Base-by-base conservation (phyloP, 176 grass and related monocot species). In the Carex myosuroides region DNA sequence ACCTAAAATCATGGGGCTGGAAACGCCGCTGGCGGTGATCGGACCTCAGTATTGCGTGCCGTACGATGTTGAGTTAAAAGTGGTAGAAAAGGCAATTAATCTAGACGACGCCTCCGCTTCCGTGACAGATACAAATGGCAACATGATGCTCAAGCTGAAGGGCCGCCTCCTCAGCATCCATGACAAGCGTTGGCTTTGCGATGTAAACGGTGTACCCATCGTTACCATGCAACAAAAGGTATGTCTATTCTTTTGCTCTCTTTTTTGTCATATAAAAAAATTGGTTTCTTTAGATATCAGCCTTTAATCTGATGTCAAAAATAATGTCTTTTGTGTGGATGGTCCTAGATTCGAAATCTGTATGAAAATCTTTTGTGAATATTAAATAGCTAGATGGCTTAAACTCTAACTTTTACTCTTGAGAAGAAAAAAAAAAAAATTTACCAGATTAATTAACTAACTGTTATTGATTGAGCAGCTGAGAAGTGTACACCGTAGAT, bases 31-130 rank as follows among this genome's bases (percentile, higher is more conserved):
- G 58, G 30, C 17, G 37, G 90, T 92, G 52, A 85, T 95, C 17
- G 80, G 82, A 61, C 65, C 7, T 22, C 72, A 86, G 57, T 92
- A 82, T 85, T 95, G 93, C 24, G 22, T 60, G 63, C 65, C 82
- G 10, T 86, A 55, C 17, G 70, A 63, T 9, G 88, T 86, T 48
- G 82, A 81, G 52, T 83, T 95, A 48, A 79, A 64, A 48, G 79
- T 92, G 69, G 86, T 87, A 20, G 92, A 88, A 87, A 89, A 70
- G 26, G 57, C 46, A 2, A 29, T 92, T 54, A 88, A 78, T 81
- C 0, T 66, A 50, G 76, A 83, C 1, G 87, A 80, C 5, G 87
- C 13, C 52, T 84, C 90, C 53, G 65, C 79, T 76, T 42, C 79
- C 24, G 85, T 92, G 14, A 92, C 73, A 2, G 88, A 95, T 70